Conservation (phyloP, 139 green algal species). For the Yamagishiella unicocca region DNA sequence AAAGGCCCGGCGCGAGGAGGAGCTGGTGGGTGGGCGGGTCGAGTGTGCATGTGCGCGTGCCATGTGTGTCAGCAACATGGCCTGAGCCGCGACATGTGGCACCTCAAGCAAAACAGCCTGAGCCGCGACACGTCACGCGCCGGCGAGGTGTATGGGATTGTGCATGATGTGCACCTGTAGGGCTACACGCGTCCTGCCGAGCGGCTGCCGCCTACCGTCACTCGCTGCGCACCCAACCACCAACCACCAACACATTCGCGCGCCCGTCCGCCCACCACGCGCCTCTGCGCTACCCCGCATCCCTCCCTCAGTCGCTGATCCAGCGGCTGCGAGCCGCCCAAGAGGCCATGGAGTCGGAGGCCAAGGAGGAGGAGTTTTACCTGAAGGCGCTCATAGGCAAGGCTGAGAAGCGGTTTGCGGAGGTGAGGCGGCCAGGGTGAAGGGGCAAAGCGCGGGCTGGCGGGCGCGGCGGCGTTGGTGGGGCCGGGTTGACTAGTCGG, state of each 20-base stretch:
- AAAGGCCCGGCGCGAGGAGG: constrained; percentile 85
- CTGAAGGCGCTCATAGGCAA: constrained; percentile 59
- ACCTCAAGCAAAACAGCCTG: too few relatives aligned
- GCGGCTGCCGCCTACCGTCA: too few relatives aligned
- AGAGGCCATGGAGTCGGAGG: constrained; percentile 85
- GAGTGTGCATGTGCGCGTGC: too few relatives aligned
- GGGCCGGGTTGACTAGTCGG: not conserved
- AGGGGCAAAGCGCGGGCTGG: not conserved
- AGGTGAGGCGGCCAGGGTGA: not conserved
- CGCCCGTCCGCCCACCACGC: not conserved
- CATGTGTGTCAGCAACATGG: too few relatives aligned
- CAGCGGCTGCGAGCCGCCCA: constrained; percentile 78
- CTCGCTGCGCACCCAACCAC: too few relatives aligned
- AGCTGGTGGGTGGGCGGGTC: constrained; percentile 71
- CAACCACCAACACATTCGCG: too few relatives aligned
- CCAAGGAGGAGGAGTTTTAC: constrained; percentile 88
- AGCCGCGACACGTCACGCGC: too few relatives aligned
- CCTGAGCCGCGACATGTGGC: too few relatives aligned
- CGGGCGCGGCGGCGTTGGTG: not conserved
- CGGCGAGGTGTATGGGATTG: too few relatives aligned
- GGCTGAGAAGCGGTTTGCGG: constrained; percentile 65
- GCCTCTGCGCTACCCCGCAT: not conserved
- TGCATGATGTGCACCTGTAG: too few relatives aligned
- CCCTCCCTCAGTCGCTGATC: constrained; percentile 59
- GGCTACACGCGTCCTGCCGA: too few relatives aligned